These are phyloP conservation scores for Ulvella scutata DNA, from an alignment of 139 green algal genomes.

Conservation along the genomic window DNA sequence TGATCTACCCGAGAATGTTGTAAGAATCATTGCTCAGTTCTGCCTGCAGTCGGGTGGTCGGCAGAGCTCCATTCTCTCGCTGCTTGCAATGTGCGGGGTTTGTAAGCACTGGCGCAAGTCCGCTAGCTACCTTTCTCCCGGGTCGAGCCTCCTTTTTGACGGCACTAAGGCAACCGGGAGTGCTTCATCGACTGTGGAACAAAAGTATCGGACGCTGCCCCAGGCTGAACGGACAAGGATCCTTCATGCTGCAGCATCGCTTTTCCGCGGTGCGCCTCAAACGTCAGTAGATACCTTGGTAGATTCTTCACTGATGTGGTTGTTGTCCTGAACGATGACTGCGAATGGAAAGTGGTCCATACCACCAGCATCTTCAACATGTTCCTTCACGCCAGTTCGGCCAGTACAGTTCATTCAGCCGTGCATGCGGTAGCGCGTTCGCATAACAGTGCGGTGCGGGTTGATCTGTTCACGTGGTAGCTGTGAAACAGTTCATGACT, in stretches of 20 bases:
- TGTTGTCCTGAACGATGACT: no score
- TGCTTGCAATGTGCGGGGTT: conserved; percentile 26
- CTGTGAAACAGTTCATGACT: no score
- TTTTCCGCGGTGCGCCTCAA: neutral
- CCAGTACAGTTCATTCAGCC: no score
- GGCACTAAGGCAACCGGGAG: neutral
- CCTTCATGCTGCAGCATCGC: conserved; percentile 1
- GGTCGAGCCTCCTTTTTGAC: neutral
- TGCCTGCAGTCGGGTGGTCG: neutral
- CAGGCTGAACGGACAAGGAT: neutral
- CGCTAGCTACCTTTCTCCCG: neutral
- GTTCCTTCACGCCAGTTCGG: no score
- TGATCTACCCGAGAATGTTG: neutral
- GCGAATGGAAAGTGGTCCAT: no score
- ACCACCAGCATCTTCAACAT: no score
- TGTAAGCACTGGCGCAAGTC: conserved; percentile 30
- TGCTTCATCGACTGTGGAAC: neutral
- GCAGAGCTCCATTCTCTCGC: conserved; percentile 16
- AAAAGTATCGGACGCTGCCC: neutral
- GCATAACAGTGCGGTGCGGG: no score
- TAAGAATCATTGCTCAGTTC: neutral
- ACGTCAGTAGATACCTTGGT: no score
- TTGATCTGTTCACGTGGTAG: no score
- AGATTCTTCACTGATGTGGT: no score
- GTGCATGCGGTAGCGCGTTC: no score